Evolutionary conservation across 805 yeast species (phyloP), one percentile per base, ranked within the genome.

Genomic region (Debaryomyces maramus): DNA sequence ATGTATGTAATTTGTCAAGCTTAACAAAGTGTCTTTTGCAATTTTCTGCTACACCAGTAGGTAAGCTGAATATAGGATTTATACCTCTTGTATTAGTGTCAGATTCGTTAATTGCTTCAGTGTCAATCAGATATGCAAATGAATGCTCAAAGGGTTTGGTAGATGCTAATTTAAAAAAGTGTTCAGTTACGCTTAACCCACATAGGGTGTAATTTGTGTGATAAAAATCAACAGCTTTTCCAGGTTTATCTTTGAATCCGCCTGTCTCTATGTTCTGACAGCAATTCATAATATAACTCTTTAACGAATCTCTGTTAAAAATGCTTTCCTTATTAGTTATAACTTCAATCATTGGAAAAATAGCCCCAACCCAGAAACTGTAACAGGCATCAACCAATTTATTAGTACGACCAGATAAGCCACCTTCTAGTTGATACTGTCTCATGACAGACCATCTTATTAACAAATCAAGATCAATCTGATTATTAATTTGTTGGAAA

Each of bases 381-480:
- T 93, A 93, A 61, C 99, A 93, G 0, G 96, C 97, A 58, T 93
- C 99, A 1, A 93, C 98, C 22, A 93, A 72, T 58, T 93, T 93
- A 59, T 91, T 91, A 0, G 95, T 79, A 39, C 99, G 75, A 0
- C 99, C 99, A 9, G 81, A 74, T 34, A 91, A 75, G 0, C 98
- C 97, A 9, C 91, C 95, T 55, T 88, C 97, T n/a, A 79, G 59
- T 14, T 63, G 63, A 40, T 72, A 67, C 58, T 93, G 99, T 29
- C 95, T 75, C 16, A 73, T 65, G 8, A 72, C 72, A 3, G 81
- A 70, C 99, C 99, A 93, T 38, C 71, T 56, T 2, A 79, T 46
- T 16, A 89, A 63, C 2, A 44, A 48, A 0, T 70, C 78, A 2
- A 85, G 41, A 52, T 87, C 65, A 2, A 78, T 59, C 15, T 60